Conservation (phyloP, 2,329 filamentous ascomycete species). For the Alternaria burnsii region DNA sequence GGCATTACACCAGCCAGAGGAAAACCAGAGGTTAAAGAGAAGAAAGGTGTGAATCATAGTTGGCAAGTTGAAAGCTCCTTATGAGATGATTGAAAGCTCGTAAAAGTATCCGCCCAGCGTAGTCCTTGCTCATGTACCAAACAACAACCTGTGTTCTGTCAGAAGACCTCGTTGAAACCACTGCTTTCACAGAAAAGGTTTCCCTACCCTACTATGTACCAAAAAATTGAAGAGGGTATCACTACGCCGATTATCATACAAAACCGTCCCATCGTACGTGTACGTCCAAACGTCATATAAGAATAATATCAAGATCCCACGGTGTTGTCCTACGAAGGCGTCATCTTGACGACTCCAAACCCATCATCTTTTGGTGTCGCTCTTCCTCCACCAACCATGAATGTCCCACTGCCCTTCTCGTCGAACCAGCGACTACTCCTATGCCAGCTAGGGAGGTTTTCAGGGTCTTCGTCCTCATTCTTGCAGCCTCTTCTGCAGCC, state of each 20-base stretch:
- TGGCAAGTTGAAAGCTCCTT: too few species aligned
- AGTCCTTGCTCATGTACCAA: too few species aligned
- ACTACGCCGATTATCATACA: background rate
- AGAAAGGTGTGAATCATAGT: too few species aligned
- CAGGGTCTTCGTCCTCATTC: conserved; percentile 46
- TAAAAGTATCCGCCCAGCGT: too few species aligned
- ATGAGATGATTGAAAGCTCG: too few species aligned
- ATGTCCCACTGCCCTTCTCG: conserved; percentile 36
- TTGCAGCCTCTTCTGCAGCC: conserved; percentile 44
- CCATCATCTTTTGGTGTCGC: conserved; percentile 17
- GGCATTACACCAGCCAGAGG: too few species aligned
- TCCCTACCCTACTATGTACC: background rate
- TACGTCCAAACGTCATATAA: background rate
- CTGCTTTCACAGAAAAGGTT: background rate
- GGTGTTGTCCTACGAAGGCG: background rate
- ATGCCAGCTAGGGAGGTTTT: conserved; percentile 47
- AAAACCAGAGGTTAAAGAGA: too few species aligned
- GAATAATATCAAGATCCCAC: background rate
- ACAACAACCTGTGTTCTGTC: too few species aligned
- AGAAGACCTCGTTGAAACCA: background rate
- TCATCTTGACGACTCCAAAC: conserved; percentile 9
- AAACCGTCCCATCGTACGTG: background rate
- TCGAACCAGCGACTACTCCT: conserved; percentile 44
- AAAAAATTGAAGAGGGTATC: conserved; percentile 1
- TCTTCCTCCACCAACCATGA: conserved; percentile 41